Percentiles rank a stretch among this genome's conserved stretches.
These are phyloP conservation scores for Cryptococcus jaspeensis DNA, from an alignment of 1,284 basidiomycete genomes.

Conservation along the genomic window DNA sequence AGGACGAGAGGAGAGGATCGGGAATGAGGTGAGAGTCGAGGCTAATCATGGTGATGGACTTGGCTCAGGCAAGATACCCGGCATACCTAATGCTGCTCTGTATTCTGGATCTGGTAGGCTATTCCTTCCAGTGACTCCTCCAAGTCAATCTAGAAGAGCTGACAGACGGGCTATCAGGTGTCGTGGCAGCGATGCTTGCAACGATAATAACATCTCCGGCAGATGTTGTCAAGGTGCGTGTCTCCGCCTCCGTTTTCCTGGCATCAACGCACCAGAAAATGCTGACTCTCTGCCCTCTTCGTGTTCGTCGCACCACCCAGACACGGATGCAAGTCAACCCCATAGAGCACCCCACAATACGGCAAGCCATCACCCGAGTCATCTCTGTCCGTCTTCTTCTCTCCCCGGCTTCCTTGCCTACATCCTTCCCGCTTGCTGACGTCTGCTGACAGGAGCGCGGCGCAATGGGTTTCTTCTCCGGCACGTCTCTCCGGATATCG, in stretches of 20 bases:
- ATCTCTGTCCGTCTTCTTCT: slow-evolving; percentile 60
- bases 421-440: neutral
- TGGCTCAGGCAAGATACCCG: slow-evolving; percentile 29
- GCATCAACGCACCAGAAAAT: neutral
- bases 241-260: neutral
- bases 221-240: slow-evolving; percentile 77
- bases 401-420: neutral
- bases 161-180: slow-evolving; percentile 40
- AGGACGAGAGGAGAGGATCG: no score
- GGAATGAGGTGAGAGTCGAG: neutral
- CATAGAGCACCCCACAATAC: slow-evolving; percentile 67
- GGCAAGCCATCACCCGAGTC: slow-evolving; percentile 64
- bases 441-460: slow-evolving; percentile 66
- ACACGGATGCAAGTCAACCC: slow-evolving; percentile 84
- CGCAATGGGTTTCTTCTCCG: slow-evolving; percentile 76
- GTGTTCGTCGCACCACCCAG: slow-evolving; percentile 56
- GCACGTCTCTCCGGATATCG: slow-evolving; percentile 74
- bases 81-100: slow-evolving; percentile 44
- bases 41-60: slow-evolving; percentile 18
- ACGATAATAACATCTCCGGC: slow-evolving; percentile 84
- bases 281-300: no score
- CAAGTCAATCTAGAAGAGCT: slow-evolving; percentile 3
- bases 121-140: neutral
- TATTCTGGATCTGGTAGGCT: slow-evolving; percentile 46
- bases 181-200: slow-evolving; percentile 75